phyloP scores from a whole-genome alignment of 164 flowering plant species.

The Echeveria elegans region DNA sequence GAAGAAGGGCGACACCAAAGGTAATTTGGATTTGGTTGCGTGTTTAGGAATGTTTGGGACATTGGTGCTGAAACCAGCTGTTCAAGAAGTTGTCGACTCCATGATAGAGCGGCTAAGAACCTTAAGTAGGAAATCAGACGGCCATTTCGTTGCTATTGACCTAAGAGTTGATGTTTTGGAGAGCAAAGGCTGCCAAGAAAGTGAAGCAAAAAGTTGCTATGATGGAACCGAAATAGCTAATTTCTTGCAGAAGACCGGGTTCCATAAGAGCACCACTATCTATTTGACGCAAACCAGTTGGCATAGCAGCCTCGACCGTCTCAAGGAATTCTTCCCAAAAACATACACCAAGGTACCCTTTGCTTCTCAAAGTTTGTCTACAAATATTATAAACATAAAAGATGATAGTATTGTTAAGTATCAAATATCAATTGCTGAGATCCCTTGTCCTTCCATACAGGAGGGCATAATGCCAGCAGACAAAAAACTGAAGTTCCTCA shows the following conservation, averaged over 20 bases:
- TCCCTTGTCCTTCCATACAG: constrained; percentile 29
- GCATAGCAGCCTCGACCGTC: constrained; percentile 59
- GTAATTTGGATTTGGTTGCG: constrained; percentile 39
- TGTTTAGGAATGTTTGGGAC: constrained; percentile 84
- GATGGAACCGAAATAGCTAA: constrained; percentile 56
- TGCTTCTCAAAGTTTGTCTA: not conserved
- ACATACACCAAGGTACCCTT: constrained; percentile 70
- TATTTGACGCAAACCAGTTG: constrained; percentile 77
- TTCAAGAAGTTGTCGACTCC: constrained; percentile 69
- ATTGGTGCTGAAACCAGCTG: constrained; percentile 60
- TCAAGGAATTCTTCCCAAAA: constrained; percentile 76
- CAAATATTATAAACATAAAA: too few species aligned
- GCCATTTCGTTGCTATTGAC: constrained; percentile 78
- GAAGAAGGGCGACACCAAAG: constrained; percentile 38
- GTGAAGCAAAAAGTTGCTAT: constrained; percentile 44
- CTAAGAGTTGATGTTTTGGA: constrained; percentile 68
- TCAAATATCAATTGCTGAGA: not conserved
- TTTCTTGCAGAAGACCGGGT: constrained; percentile 68
- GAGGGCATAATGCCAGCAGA: constrained; percentile 72
- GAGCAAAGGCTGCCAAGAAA: constrained; percentile 62
- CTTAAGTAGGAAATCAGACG: constrained; percentile 59
- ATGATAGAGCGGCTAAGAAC: constrained; percentile 67
- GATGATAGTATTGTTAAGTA: too few species aligned
- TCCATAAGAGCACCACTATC: constrained; percentile 55
- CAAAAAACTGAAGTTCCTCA: constrained; percentile 49